phyloP scores from a whole-genome alignment of 768 basidiomycete species.

The Obba rivulosa region DNA sequence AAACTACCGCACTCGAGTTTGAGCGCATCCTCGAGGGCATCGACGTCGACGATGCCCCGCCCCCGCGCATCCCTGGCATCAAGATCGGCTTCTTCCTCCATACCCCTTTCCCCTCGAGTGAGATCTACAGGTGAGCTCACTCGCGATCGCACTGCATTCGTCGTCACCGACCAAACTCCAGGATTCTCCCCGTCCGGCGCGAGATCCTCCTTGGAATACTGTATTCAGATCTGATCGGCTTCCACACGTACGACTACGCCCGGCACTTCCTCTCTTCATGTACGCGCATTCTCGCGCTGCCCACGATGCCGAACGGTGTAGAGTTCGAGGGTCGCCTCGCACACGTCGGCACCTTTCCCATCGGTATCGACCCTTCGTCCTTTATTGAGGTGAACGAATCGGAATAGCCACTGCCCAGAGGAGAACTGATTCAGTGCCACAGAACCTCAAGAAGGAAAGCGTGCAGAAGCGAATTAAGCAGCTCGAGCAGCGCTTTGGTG shows the following conservation, averaged over 20 bases:
- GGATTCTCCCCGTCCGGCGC: slow-evolving; percentile 93
- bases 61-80: slow-evolving; percentile 51
- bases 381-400: slow-evolving; percentile 61
- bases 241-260: slow-evolving; percentile 99
- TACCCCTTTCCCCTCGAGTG: slow-evolving; percentile 96
- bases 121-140: slow-evolving; percentile 81
- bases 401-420: background rate
- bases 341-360: slow-evolving; percentile 98
- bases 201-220: slow-evolving; percentile 96
- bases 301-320: slow-evolving; percentile 97
- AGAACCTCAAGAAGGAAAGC: slow-evolving; percentile 75
- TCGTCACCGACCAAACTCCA: slow-evolving; percentile 24
- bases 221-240: slow-evolving; percentile 95
- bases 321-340: slow-evolving; percentile 94
- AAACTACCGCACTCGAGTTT: slow-evolving; percentile 56
- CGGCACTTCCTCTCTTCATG: slow-evolving; percentile 99
- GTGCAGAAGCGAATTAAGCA: slow-evolving; percentile 79
- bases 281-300: slow-evolving; percentile 89
- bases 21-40: slow-evolving; percentile 70
- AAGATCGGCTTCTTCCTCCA: slow-evolving; percentile 99
- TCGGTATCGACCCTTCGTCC: slow-evolving; percentile 92
- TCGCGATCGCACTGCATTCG: background rate
- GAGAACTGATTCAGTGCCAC: slow-evolving; percentile 10
- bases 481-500: slow-evolving; percentile 86
- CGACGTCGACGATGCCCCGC: slow-evolving; percentile 40